These are phyloP conservation scores for Inonotus hispidus DNA, from an alignment of 1,284 basidiomycete species.

Conservation along the genomic window DNA sequence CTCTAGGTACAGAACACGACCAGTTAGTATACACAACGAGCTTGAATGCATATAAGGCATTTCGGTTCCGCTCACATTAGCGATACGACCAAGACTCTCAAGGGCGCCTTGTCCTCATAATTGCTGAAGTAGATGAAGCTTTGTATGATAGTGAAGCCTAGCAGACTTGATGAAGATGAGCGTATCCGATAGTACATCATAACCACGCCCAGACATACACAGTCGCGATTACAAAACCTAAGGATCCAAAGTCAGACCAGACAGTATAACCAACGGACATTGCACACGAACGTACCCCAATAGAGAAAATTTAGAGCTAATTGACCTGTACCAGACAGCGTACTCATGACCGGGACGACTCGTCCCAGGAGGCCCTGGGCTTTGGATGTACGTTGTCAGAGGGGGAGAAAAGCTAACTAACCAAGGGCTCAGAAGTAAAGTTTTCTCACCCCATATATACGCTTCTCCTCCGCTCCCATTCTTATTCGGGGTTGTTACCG, in stretches of 20 bases:
- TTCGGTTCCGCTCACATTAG: not conserved
- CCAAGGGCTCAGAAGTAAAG: not conserved
- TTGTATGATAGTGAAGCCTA: conserved; percentile 5
- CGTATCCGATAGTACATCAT: not conserved
- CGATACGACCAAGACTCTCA: not conserved
- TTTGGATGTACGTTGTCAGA: not conserved
- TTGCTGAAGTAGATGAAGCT: conserved; percentile 8
- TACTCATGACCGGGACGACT: not conserved
- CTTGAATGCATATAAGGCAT: not conserved
- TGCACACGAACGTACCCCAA: not conserved
- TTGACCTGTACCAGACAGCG: not conserved
- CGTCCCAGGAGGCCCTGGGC: not conserved
- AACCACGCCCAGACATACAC: not conserved
- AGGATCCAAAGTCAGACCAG: not conserved
- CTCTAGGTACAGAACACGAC: not conserved
- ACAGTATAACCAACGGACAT: not conserved
- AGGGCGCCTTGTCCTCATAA: not conserved
- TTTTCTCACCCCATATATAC: not conserved
- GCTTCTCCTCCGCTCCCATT: not conserved
- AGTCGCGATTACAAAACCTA: not conserved
- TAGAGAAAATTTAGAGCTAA: not conserved
- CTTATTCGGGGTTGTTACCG: not conserved
- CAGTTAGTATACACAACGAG: not conserved
- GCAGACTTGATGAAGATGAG: not conserved
- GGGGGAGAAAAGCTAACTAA: not conserved